Evolutionary conservation across 164 flowering plant genomes (phyloP).

Genomic region (Santalum album): DNA sequence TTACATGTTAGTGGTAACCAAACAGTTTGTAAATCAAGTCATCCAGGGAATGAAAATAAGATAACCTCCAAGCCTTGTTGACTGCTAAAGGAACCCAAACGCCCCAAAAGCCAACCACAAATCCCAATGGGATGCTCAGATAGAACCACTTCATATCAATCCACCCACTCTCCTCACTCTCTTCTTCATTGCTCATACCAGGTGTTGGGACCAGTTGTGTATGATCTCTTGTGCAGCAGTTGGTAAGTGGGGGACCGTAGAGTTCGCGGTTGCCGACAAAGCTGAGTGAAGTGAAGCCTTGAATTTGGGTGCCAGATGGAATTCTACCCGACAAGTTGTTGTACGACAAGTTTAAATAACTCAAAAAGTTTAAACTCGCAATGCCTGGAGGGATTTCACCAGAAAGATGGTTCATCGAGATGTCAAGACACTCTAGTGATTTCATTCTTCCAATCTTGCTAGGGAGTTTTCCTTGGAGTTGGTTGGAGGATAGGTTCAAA

Average conservation of each 20-base stretch:
- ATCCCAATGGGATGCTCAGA: not conserved
- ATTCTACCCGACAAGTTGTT: not conserved
- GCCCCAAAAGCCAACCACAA: not conserved
- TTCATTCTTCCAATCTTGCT: not conserved
- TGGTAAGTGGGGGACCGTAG: not conserved
- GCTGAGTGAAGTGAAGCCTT: not conserved
- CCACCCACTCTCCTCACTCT: not conserved
- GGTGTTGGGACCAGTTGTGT: no score
- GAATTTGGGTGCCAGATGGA: not conserved
- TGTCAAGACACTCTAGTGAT: not conserved
- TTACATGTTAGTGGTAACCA: no score
- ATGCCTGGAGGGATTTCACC: not conserved
- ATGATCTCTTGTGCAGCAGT: not conserved
- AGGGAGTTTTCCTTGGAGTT: no score
- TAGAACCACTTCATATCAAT: not conserved
- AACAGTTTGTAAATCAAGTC: not conserved
- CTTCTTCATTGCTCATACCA: not conserved
- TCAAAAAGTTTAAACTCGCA: not conserved
- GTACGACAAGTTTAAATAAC: not conserved
- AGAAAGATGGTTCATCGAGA: not conserved
- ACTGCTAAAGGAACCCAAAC: not conserved
- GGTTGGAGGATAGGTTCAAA: not conserved
- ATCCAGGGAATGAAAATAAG: not conserved
- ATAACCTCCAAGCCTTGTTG: not conserved
- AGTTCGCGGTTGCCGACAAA: not conserved